A percentile compares a stretch with the other conserved stretches of the same genome.
These are phyloP conservation scores for Crithidia mellificae DNA, from an alignment of 208 protist genomes.

Conservation along the genomic window DNA sequence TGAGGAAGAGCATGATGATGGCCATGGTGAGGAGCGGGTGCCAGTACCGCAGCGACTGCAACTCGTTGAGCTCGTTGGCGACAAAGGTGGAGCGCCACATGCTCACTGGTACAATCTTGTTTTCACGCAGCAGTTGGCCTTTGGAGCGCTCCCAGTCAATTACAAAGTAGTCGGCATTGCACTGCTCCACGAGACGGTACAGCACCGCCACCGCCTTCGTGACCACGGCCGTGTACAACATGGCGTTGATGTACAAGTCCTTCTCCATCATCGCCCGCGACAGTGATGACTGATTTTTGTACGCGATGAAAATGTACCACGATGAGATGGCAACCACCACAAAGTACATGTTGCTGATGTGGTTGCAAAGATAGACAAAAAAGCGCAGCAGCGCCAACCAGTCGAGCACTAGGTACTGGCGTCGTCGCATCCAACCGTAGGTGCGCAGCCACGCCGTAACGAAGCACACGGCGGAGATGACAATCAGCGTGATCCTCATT, in stretches of 20 bases:
- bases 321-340: conserved; percentile 52
- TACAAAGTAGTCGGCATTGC: conserved; percentile 87
- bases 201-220: conserved; percentile 64
- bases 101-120: conserved; percentile 80
- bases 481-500: conserved; percentile 63
- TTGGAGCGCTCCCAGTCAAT: conserved; percentile 90
- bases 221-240: conserved; percentile 64
- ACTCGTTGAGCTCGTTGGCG: conserved; percentile 80
- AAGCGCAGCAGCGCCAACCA: conserved; percentile 51
- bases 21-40: conserved; percentile 73
- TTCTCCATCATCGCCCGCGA: conserved; percentile 35
- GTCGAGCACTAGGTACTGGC: conserved; percentile 75
- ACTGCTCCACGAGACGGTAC: conserved; percentile 81
- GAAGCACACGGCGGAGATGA: conserved; percentile 57
- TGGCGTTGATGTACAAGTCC: conserved; percentile 64
- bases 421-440: conserved; percentile 84
- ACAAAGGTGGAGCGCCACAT: conserved; percentile 89
- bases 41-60: conserved; percentile 78
- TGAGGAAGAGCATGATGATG: conserved; percentile 73
- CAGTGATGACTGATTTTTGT: conserved; percentile 54
- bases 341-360: conserved; percentile 74
- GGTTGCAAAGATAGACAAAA: conserved; percentile 73
- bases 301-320: conserved; percentile 78
- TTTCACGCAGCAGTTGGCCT: conserved; percentile 83
- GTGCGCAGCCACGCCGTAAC: conserved; percentile 62